A percentile compares a stretch with the other conserved stretches of the same genome.
Evolutionary conservation across 176 grass and related monocot genomes (phyloP).

Genomic region (Saccharum spontaneum): DNA sequence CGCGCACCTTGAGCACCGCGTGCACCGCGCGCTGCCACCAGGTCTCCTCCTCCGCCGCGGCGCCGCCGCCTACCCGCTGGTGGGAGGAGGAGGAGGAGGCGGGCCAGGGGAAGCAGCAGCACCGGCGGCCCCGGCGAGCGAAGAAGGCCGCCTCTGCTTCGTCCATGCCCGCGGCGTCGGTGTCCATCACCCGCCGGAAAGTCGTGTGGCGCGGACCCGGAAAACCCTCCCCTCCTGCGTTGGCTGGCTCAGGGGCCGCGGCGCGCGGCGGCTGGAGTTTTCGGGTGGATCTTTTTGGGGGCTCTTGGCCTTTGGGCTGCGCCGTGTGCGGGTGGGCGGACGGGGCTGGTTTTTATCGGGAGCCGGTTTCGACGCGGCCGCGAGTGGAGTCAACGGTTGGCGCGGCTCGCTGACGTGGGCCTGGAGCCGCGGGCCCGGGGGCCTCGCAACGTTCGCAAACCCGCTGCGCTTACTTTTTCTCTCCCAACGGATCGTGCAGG

Average conservation of each 20-base stretch:
- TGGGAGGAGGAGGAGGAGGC: conserved; percentile 18
- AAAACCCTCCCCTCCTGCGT: background rate
- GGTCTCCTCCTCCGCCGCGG: conserved; percentile 18
- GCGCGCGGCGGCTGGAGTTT: background rate
- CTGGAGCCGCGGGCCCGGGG: background rate
- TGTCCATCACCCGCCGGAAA: conserved; percentile 24
- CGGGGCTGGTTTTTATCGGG: conserved; percentile 14
- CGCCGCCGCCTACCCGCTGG: conserved; percentile 19
- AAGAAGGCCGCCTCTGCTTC: conserved; percentile 56
- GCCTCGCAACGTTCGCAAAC: conserved; percentile 26
- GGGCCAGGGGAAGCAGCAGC: conserved; percentile 63
- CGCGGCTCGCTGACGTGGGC: conserved; percentile 50
- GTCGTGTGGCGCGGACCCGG: background rate
- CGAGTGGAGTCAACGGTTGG: conserved; percentile 34
- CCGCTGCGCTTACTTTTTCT: background rate
- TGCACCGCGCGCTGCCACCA: conserved; percentile 47
- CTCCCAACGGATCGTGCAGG: background rate
- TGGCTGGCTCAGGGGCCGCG: background rate
- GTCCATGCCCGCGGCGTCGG: conserved; percentile 30
- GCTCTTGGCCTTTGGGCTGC: background rate
- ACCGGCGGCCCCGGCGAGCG: conserved; percentile 33
- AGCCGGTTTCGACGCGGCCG: conserved; percentile 6
- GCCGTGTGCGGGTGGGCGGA: background rate
- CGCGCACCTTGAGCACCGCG: conserved; percentile 69
- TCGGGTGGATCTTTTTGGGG: background rate